These are phyloP conservation scores for Haplosporangium gracile DNA, from an alignment of 192 early-diverging fungal genomes.

Conservation along the genomic window DNA sequence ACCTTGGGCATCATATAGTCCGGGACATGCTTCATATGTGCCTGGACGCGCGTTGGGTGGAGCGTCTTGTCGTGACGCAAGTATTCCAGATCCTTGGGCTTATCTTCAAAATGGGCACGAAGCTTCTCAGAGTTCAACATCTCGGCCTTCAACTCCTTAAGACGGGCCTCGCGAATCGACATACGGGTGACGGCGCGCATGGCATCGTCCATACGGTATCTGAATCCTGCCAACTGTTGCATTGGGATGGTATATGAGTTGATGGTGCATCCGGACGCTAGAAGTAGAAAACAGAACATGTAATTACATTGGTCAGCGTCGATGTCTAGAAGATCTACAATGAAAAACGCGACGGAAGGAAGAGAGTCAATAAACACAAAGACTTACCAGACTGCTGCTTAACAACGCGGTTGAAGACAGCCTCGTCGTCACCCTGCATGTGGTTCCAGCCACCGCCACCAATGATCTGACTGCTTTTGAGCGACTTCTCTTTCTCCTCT, in stretches of 20 bases:
- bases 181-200: slow-evolving; percentile 80
- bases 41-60: slow-evolving; percentile 84
- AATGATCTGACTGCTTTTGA: slow-evolving; percentile 28
- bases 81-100: slow-evolving; percentile 91
- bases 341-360: neutral
- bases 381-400: slow-evolving; percentile 74
- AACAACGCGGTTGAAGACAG: slow-evolving; percentile 80
- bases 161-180: slow-evolving; percentile 88
- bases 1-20: slow-evolving; percentile 93
- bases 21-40: slow-evolving; percentile 95
- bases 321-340: neutral
- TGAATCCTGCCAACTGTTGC: slow-evolving; percentile 90
- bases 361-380: too few relatives aligned
- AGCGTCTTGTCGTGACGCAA: slow-evolving; percentile 92
- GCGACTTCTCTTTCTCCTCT: slow-evolving; percentile 57
- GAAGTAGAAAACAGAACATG: neutral
- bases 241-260: slow-evolving; percentile 90
- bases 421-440: slow-evolving; percentile 69
- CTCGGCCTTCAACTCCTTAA: slow-evolving; percentile 96
- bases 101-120: slow-evolving; percentile 94
- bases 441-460: slow-evolving; percentile 44
- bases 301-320: neutral
- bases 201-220: slow-evolving; percentile 92
- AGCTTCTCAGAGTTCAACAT: slow-evolving; percentile 97
- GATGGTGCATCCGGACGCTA: slow-evolving; percentile 64